Percentiles rank a stretch among this genome's conserved stretches.
Conservation (phyloP, 495 filamentous ascomycete genomes). For the Talaromyces trachyspermus region DNA sequence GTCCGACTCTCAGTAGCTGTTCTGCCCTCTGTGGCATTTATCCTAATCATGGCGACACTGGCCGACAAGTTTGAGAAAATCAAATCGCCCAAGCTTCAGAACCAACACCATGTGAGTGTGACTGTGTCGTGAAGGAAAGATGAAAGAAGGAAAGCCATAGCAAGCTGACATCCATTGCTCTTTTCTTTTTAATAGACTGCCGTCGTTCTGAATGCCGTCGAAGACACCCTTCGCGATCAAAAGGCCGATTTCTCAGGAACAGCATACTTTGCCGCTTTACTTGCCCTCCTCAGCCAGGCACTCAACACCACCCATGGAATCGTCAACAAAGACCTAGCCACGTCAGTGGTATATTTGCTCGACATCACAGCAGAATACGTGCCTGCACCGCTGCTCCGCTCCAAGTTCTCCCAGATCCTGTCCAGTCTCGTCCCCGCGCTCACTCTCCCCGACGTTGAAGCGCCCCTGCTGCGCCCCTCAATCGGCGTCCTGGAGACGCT, state of each 20-base stretch:
- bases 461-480: conserved; percentile 76
- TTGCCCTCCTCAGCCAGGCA: conserved; percentile 76
- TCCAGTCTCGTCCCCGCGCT: conserved; percentile 76
- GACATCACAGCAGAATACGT: conserved; percentile 79
- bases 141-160: not conserved
- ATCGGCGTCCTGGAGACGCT: conserved; percentile 89
- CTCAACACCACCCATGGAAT: conserved; percentile 52
- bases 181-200: too few relatives aligned
- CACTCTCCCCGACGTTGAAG: conserved; percentile 73
- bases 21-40: not conserved
- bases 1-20: not conserved
- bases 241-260: conserved; percentile 75
- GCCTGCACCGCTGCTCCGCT: conserved; percentile 75
- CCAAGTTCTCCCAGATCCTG: conserved; percentile 91
- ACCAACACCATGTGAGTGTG: conserved; percentile 73
- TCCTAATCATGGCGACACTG: conserved; percentile 57
- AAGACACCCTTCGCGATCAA: conserved; percentile 84
- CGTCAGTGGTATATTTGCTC: conserved; percentile 90
- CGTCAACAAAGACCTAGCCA: conserved; percentile 75
- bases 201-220: conserved; percentile 81
- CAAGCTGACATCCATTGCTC: conserved; percentile 11
- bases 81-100: conserved; percentile 91
- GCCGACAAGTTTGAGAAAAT: conserved; percentile 92
- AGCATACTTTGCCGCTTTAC: conserved; percentile 91
- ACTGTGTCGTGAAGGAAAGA: not conserved